Conservation (phyloP, 2,329 filamentous ascomycete genomes). For the Fusarium sarcochroum region DNA sequence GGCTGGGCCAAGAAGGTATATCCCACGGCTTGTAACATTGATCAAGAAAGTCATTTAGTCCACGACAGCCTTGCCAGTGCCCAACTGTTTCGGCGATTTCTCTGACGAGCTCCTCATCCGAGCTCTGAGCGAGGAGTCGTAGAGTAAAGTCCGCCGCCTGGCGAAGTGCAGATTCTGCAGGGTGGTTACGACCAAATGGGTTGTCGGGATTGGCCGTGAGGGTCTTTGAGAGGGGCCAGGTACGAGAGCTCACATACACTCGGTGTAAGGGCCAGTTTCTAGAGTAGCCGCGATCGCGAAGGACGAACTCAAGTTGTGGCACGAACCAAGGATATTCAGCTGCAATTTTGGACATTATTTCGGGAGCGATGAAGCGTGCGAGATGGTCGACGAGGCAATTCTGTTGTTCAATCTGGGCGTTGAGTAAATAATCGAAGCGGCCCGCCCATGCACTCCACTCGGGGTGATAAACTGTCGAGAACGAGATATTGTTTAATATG, state of each 20-base stretch:
- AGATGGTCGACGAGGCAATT: too few species aligned
- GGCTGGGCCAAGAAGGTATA: background rate
- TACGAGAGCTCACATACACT: accelerated
- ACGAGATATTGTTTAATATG: background rate
- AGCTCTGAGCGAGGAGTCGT: background rate
- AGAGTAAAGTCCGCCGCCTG: background rate
- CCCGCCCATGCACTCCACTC: background rate
- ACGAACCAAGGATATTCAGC: background rate
- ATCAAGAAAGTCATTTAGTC: background rate
- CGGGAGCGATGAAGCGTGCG: background rate
- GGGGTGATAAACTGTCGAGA: background rate
- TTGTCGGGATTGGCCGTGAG: too few species aligned
- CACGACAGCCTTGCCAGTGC: accelerated
- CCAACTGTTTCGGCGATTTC: background rate
- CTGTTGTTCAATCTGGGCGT: background rate
- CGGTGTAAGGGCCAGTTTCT: too few species aligned
- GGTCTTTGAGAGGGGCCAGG: accelerated
- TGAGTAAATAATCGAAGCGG: background rate
- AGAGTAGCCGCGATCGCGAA: too few species aligned
- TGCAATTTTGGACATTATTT: background rate
- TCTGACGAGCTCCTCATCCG: background rate
- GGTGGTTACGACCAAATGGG: too few species aligned
- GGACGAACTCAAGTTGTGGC: too few species aligned
- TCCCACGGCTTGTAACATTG: background rate
- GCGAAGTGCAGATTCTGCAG: background rate